These are phyloP conservation scores for Cardamine chenopodiifolia DNA, from an alignment of 345 rosid species.

Conservation along the genomic window DNA sequence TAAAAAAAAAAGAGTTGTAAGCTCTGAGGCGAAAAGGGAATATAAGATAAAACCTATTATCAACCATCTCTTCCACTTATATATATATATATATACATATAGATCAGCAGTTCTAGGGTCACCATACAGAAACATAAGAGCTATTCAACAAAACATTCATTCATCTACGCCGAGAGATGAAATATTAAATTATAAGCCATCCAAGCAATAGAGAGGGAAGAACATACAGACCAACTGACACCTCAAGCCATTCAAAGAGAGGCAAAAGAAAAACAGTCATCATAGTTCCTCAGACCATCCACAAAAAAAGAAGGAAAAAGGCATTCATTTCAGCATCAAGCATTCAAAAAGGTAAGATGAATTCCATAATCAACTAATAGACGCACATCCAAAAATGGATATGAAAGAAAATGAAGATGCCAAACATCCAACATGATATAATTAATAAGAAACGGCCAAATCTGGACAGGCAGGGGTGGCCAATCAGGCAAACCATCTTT, in stretches of 20 bases:
- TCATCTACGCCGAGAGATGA: conserved; percentile 13
- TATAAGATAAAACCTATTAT: neutral
- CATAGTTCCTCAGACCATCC: conserved; percentile 4
- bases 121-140: conserved; percentile 32
- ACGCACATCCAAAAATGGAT: conserved; percentile 21
- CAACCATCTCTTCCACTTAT: conserved; percentile 17
- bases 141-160: conserved; percentile 18
- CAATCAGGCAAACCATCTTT: conserved; percentile 32
- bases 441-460: conserved; percentile 6
- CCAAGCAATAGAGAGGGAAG: conserved; percentile 22
- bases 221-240: conserved; percentile 25
- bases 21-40: conserved; percentile 19
- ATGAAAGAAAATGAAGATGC: neutral
- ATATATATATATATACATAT: neutral
- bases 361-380: conserved; percentile 31
- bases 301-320: neutral
- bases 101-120: neutral
- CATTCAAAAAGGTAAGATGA: conserved; percentile 16
- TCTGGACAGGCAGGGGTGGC: conserved; percentile 19
- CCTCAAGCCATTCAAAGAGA: conserved; percentile 35
- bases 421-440: conserved; percentile 19
- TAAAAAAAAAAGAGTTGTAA: neutral
- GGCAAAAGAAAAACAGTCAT: conserved; percentile 27
- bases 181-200: conserved; percentile 28
- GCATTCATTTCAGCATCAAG: conserved; percentile 27